Evolutionary conservation across 768 basidiomycete species (phyloP).

Genomic region (Suillus luteus): DNA sequence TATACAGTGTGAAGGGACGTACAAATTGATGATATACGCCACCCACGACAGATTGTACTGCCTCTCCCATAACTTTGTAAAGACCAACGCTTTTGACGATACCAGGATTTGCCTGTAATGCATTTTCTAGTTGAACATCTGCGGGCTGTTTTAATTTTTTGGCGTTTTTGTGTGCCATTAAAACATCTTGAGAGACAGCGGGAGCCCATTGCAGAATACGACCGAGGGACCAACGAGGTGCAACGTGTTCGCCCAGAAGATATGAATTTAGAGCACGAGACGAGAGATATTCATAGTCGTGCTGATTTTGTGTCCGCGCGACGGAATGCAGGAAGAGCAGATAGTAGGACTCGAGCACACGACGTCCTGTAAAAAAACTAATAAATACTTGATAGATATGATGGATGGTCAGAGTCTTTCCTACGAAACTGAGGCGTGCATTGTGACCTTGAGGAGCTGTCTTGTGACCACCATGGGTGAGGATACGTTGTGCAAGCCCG

Average conservation of each 20-base stretch:
- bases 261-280: conserved; percentile 67
- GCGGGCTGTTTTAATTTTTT: conserved; percentile 13
- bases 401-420: conserved; percentile 41
- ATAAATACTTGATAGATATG: background rate
- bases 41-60: conserved; percentile 75
- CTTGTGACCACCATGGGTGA: conserved; percentile 79
- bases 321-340: conserved; percentile 68
- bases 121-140: conserved; percentile 30
- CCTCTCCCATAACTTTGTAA: conserved; percentile 77
- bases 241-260: conserved; percentile 72
- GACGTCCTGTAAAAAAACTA: conserved; percentile 53
- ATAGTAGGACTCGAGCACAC: conserved; percentile 76
- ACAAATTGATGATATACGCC: conserved; percentile 83
- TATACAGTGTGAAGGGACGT: conserved; percentile 35
- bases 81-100: conserved; percentile 61
- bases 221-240: conserved; percentile 73
- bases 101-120: conserved; percentile 33
- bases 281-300: conserved; percentile 60
- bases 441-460: conserved; percentile 70
- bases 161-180: conserved; percentile 20
- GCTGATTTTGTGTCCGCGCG: conserved; percentile 44
- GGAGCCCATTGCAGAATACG: conserved; percentile 77
- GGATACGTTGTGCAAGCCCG: conserved; percentile 68
- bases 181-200: conserved; percentile 43
- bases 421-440: conserved; percentile 69